Conservation (phyloP, 768 basidiomycete genomes). For the Amanita rubescens region DNA sequence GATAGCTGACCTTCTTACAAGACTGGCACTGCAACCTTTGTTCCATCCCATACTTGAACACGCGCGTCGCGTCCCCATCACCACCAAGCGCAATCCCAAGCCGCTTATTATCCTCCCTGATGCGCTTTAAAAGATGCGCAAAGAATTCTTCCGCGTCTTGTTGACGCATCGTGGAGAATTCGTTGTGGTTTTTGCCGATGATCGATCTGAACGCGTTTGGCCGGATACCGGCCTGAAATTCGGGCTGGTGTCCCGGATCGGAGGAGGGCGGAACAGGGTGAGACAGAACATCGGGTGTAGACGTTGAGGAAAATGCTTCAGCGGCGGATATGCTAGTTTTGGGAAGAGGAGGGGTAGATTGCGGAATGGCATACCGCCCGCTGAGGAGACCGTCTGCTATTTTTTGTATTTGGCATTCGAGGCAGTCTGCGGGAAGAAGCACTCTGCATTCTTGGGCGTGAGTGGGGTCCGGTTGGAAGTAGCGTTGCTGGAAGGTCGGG, state of each 20-base stretch:
- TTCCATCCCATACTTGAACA: constrained; percentile 79
- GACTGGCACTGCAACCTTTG: constrained; percentile 78
- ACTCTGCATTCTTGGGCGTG: constrained; percentile 63
- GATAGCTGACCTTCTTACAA: constrained; percentile 79
- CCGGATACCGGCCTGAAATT: constrained; percentile 79
- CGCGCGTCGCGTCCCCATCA: constrained; percentile 55
- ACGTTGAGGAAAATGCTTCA: not conserved
- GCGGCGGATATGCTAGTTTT: not conserved
- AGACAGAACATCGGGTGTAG: constrained; percentile 20
- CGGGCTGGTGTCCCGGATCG: constrained; percentile 20
- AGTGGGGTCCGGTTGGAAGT: constrained; percentile 44
- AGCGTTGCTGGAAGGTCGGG: constrained; percentile 66
- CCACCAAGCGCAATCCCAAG: not conserved
- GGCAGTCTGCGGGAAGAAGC: constrained; percentile 68
- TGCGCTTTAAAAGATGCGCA: constrained; percentile 63
- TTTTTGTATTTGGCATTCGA: constrained; percentile 96
- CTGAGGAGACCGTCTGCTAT: constrained; percentile 88
- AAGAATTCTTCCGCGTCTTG: constrained; percentile 98
- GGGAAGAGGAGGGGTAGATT: constrained; percentile 20
- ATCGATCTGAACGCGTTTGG: constrained; percentile 83
- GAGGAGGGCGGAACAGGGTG: constrained; percentile 12
- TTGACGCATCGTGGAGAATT: constrained; percentile 95
- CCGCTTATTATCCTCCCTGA: constrained; percentile 56
- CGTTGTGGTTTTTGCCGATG: constrained; percentile 86
- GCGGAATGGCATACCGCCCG: constrained; percentile 78